Conservation (phyloP, 1,284 basidiomycete species). For the Ceratobasidium sp. region DNA sequence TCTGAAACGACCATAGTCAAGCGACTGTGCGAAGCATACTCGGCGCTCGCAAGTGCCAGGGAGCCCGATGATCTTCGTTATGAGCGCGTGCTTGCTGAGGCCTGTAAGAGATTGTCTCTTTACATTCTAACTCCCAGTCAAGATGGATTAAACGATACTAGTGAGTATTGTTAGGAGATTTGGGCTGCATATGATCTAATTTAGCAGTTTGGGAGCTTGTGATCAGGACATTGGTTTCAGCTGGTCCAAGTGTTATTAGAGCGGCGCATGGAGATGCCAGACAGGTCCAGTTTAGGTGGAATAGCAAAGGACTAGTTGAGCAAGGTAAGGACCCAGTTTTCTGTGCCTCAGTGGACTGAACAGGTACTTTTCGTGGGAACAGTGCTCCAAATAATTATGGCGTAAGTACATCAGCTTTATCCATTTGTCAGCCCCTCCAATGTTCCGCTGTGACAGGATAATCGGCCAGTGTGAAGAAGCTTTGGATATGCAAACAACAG, state of each 20-base stretch:
- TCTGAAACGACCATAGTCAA: not conserved
- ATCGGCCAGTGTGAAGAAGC: conserved; percentile 1
- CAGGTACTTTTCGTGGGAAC: not conserved
- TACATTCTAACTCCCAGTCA: not conserved
- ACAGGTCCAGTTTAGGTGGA: not conserved
- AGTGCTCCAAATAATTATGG: conserved; percentile 14
- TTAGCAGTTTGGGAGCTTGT: conserved; percentile 1
- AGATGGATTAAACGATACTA: not conserved
- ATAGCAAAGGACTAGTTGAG: not conserved
- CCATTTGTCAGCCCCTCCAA: not conserved
- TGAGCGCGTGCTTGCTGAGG: not conserved
- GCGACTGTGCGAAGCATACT: conserved; percentile 29
- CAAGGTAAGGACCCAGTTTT: not conserved
- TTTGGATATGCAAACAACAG: not conserved
- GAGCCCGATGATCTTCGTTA: conserved; percentile 7
- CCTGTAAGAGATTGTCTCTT: conserved; percentile 16
- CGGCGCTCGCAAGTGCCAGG: not conserved
- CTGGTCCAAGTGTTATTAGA: conserved; percentile 10
- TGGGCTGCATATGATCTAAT: not conserved
- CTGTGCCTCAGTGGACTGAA: not conserved
- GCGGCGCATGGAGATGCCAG: not conserved
- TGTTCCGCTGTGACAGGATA: not conserved
- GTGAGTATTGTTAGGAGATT: conserved; percentile 1
- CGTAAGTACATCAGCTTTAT: not conserved
- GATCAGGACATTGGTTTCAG: not conserved